Conservation (phyloP, 2,329 filamentous ascomycete genomes). For the Xylariaceae sp. region DNA sequence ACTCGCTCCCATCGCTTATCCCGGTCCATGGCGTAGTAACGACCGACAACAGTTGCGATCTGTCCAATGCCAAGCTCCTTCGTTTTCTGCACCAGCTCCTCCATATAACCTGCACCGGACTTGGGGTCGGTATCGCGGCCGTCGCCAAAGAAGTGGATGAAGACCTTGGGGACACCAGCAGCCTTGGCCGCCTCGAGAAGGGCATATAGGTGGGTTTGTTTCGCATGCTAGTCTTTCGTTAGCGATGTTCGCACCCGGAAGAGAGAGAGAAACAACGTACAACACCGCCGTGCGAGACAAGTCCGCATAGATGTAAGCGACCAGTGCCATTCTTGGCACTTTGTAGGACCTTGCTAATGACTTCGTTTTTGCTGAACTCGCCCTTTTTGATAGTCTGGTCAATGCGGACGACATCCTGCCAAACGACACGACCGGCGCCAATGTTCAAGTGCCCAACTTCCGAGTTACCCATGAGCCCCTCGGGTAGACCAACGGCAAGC, state of each 20-base stretch:
- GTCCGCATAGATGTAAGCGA: conserved; percentile 87
- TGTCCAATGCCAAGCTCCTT: conserved; percentile 87
- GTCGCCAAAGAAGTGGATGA: conserved; percentile 99
- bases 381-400: conserved; percentile 89
- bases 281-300: conserved; percentile 95
- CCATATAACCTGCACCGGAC: conserved; percentile 85
- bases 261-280: conserved; percentile 50
- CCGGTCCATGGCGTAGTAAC: conserved; percentile 99
- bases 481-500: conserved; percentile 90
- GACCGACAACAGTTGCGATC: conserved; percentile 90
- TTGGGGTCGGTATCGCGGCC: conserved; percentile 98
- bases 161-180: conserved; percentile 85
- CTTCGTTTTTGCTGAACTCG: conserved; percentile 76
- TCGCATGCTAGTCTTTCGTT: conserved; percentile 70
- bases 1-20: conserved; percentile 99
- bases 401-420: conserved; percentile 98
- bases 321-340: conserved; percentile 87
- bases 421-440: conserved; percentile 94
- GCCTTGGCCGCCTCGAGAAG: conserved; percentile 91
- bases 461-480: conserved; percentile 98
- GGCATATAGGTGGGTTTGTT: conserved; percentile 90
- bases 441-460: conserved; percentile 99
- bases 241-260: conserved; percentile 15
- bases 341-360: conserved; percentile 78
- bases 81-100: conserved; percentile 79